Evolutionary conservation across 129 eudicot species (phyloP), one percentile per base, ranked within the genome.

Genomic region (Centaurea solstitialis): DNA sequence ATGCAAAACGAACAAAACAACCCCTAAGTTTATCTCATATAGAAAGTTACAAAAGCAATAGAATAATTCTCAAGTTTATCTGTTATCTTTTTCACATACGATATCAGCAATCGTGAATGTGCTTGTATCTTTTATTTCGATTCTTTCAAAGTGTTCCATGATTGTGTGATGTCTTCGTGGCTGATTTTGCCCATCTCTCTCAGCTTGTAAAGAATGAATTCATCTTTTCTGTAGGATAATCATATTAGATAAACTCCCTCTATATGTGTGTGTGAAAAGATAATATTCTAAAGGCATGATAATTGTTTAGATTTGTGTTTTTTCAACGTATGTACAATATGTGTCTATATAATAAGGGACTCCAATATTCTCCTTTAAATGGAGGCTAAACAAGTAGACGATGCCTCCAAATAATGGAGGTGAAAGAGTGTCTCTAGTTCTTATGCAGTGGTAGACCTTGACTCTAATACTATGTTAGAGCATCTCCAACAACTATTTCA

Each of bases 141-240:
- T 93, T 37, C 82, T 80, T 82, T 95, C 93, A 85, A 92, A 95
- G 83, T 93, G 92, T 70, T 91, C 92, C 97, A 92, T 83, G 79
- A 92, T 72, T 11, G 87, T 9, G 89, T 30, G 73, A 95, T 83
- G 78, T 95, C 99, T 67, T 93, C 97, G 78, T 88, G 88, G 82
- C 70, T 86, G 77, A 95, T 93, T 84, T 95, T 93, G 12, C 99
- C 99, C 99, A 95, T 95, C 89, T 95, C 98, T 87, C 91, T 95
- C n/a, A 95, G 97, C 86, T 89, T 92, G 70, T 86, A 87, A 33
- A 95, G 50, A 26, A 88, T 82, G 77, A 95, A 95, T 70, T 95
- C 99, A 68, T 98, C 98, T 50, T 93, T 97, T 85, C 99, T 95
- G 72, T 35, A 5, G 9, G 43, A 84, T 33, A 26, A 45, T 73